Base-by-base conservation (phyloP, 225 moss, liverwort and hornwort species). In the Sphagnum contortum region DNA sequence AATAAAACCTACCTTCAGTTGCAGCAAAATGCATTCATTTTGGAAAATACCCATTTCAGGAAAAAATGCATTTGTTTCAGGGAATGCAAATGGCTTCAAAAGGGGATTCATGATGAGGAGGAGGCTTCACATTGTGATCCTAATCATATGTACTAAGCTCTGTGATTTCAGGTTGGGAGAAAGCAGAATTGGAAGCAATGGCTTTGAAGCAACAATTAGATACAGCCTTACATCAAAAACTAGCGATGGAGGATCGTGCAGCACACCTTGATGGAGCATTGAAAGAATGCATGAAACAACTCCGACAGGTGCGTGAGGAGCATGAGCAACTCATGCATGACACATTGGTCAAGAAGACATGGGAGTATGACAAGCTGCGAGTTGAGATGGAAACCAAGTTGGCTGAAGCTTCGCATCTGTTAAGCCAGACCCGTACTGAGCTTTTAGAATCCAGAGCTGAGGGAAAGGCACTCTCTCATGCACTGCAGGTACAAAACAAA, bases 221-320 rank as follows among this genome's bases (percentile, higher is more conserved):
- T 67, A 75, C 64, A n/a, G 81, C 83, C 5, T 68, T 83, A 11
- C 87, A 87, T 48, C 83, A 84, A 66, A 87, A 87, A 68, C 49
- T 81, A 66, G 81, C 83, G 8, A 76, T 76, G 3, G 83, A 87
- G 74, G 87, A 79, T 64, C 78, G 83, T 53, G 87, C 79, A 50
- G 75, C 83, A 6, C 87, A 87, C 68, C 66, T 87, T 73, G 87
- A 87, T 59, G 87, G 87, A 48, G 87, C 87, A 11, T 68, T 87
- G 67, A 87, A 83, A 69, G 87, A 87, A 72, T 81, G 83, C 47
- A 79, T 87, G 87, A 83, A 83, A 72, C 87, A 87, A 69, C 70
- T 83, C 60, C 64, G 87, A 64, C 83, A 81, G 63, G 77, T 78
- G 7, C 69, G 78, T 44, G 87, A 87, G 78, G 87, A 87, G 59